phyloP scores from a whole-genome alignment of 371 early-diverging fungal species.

The Mucor velutinosus region DNA sequence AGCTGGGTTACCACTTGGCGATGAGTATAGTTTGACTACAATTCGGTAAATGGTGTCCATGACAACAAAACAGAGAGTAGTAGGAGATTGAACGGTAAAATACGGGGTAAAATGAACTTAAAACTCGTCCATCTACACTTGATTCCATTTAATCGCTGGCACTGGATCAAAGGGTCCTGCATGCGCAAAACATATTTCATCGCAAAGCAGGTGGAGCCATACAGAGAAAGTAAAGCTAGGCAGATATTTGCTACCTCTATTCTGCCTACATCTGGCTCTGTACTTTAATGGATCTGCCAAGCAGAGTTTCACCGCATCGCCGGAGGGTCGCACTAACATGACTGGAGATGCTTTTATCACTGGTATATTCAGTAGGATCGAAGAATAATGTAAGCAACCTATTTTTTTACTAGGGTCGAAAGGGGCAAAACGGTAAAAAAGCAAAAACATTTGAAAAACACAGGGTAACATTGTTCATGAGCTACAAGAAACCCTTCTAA shows the following conservation, averaged over 20 bases:
- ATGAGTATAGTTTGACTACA: neutral
- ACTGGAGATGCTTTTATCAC: neutral
- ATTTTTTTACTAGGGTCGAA: neutral
- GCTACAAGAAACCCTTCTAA: neutral
- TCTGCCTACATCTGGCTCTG: neutral
- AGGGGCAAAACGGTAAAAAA: slow-evolving; percentile 1
- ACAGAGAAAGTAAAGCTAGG: neutral
- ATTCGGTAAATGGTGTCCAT: neutral
- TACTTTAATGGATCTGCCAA: neutral
- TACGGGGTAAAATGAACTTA: neutral
- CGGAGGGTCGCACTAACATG: neutral
- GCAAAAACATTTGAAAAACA: neutral
- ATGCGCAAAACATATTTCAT: neutral
- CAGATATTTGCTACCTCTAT: neutral
- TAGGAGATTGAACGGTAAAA: slow-evolving; percentile 5
- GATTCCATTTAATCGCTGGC: neutral
- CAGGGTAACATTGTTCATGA: neutral
- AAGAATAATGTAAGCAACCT: neutral
- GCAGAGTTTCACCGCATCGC: neutral
- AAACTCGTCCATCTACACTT: neutral
- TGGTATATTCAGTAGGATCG: neutral
- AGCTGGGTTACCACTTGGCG: neutral
- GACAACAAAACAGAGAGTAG: neutral
- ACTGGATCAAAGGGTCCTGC: neutral
- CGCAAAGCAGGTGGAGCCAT: neutral